These are phyloP conservation scores for Nepenthes gracilis DNA, from an alignment of 148 eudicot species.

Conservation along the genomic window DNA sequence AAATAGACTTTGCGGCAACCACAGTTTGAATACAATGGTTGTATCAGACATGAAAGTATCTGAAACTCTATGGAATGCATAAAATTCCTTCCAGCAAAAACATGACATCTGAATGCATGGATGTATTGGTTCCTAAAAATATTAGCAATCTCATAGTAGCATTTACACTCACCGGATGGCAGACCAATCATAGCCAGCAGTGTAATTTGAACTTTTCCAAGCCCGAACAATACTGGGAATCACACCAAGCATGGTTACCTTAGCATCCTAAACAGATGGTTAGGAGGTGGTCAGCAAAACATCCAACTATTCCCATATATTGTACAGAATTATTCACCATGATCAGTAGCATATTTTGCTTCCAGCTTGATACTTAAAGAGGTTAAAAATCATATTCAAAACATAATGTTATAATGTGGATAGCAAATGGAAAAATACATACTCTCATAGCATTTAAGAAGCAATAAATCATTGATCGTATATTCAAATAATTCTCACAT, in stretches of 20 bases:
- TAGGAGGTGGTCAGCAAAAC: background rate
- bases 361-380: too few relatives aligned
- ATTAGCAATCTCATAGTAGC: background rate
- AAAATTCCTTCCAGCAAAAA: background rate
- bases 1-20: background rate
- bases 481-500: too few relatives aligned
- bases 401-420: too few relatives aligned
- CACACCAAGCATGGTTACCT: slow-evolving; percentile 91
- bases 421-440: too few relatives aligned
- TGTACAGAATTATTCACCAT: too few relatives aligned
- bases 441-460: background rate
- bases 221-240: slow-evolving; percentile 90
- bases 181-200: slow-evolving; percentile 83
- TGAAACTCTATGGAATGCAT: too few relatives aligned
- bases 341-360: too few relatives aligned
- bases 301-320: background rate
- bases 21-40: too few relatives aligned
- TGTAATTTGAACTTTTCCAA: slow-evolving; percentile 65
- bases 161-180: slow-evolving; percentile 56
- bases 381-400: too few relatives aligned
- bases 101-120: background rate
- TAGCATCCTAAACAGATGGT: slow-evolving; percentile 61
- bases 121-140: background rate
- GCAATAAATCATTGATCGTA: background rate
- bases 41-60: too few relatives aligned